A percentile compares a stretch with the other conserved stretches of the same genome.
Evolutionary conservation across 164 flowering plant genomes (phyloP).

Genomic region (Liriodendron chinense): DNA sequence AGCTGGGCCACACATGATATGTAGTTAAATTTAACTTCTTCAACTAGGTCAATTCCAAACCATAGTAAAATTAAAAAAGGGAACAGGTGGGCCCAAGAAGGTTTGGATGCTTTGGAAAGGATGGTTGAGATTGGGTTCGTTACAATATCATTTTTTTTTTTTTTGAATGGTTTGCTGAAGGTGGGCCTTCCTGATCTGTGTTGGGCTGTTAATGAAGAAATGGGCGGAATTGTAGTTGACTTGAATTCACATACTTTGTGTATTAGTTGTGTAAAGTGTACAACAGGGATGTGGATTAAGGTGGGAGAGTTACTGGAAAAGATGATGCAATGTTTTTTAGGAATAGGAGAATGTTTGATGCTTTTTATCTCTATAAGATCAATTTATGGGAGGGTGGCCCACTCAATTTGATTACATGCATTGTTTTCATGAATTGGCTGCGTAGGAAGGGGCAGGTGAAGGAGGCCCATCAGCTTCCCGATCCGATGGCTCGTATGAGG

Average conservation of each 20-base stretch:
- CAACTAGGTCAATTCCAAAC: constrained; percentile 55
- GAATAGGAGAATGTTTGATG: constrained; percentile 65
- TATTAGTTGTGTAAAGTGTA: constrained; percentile 65
- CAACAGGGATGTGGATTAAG: constrained; percentile 53
- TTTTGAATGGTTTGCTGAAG: constrained; percentile 65
- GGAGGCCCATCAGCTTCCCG: constrained; percentile 78
- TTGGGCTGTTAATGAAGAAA: constrained; percentile 70
- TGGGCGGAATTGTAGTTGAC: constrained; percentile 54
- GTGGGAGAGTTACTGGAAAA: constrained; percentile 74
- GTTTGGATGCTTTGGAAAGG: constrained; percentile 44
- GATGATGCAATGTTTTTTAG: constrained; percentile 69
- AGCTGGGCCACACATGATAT: constrained; percentile 51
- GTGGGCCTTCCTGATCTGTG: constrained; percentile 38
- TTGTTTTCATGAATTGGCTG: constrained; percentile 69
- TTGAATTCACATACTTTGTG: constrained; percentile 72
- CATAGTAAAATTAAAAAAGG: too few relatives aligned
- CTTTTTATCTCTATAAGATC: constrained; percentile 71
- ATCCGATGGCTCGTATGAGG: constrained; percentile 61
- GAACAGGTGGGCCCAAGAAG: constrained; percentile 42
- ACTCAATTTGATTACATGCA: constrained; percentile 77
- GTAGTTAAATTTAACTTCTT: constrained; percentile 66
- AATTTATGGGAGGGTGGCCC: constrained; percentile 67
- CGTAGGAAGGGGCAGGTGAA: constrained; percentile 53
- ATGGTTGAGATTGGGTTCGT: constrained; percentile 49
- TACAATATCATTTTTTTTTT: constrained; percentile 48